A percentile compares a stretch with the other conserved stretches of the same genome.
Evolutionary conservation across 2,329 filamentous ascomycete species (phyloP).

Genomic region (Diaporthe sp.): DNA sequence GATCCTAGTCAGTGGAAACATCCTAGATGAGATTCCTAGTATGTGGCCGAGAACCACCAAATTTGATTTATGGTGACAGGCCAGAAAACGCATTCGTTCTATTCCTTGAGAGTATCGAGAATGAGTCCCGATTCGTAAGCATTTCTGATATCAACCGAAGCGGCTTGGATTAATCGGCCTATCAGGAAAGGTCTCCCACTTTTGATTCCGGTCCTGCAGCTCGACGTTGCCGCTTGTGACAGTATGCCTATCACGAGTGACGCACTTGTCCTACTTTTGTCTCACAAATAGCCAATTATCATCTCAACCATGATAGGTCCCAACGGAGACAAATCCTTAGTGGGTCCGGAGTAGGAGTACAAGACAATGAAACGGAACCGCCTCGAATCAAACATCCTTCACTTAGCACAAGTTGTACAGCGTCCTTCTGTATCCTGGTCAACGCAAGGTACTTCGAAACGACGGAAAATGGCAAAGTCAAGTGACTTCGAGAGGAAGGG

Average conservation of each 20-base stretch:
- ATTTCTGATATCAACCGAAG: too few species aligned
- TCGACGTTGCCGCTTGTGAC: not conserved
- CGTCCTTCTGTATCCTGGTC: not conserved
- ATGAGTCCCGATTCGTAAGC: too few species aligned
- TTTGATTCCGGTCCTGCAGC: slow-evolving; percentile 14
- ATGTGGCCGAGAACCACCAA: too few species aligned
- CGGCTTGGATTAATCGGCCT: not conserved
- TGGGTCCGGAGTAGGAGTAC: not conserved
- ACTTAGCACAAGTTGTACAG: not conserved
- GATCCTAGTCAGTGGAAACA: too few species aligned
- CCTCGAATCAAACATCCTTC: not conserved
- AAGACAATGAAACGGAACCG: not conserved
- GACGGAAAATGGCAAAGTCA: not conserved
- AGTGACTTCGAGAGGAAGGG: not conserved
- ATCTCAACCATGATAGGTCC: not conserved
- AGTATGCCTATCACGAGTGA: not conserved
- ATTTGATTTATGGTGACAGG: too few species aligned
- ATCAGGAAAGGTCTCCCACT: slow-evolving; percentile 14
- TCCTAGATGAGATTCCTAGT: too few species aligned
- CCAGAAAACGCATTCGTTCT: too few species aligned
- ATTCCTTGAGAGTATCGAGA: too few species aligned
- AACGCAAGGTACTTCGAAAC: fast-evolving
- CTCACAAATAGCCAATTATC: not conserved
- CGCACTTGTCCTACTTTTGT: slow-evolving; percentile 10
- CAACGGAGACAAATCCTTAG: not conserved